Conservation (phyloP, 495 filamentous ascomycete genomes). For the Lentithecium fluviatile region DNA sequence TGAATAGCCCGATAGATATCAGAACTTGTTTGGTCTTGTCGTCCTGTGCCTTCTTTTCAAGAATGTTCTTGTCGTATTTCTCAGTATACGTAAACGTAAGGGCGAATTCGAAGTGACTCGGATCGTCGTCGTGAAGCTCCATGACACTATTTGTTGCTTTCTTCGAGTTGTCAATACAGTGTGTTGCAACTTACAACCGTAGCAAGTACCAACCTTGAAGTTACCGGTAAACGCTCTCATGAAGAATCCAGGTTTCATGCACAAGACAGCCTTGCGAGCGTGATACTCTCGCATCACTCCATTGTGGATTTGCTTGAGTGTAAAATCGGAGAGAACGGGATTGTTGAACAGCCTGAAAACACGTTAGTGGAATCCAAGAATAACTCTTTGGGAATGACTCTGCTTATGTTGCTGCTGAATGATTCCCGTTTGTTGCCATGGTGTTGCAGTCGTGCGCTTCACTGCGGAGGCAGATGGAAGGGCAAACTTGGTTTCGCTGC, state of each 20-base stretch:
- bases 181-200: background rate
- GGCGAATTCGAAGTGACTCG: constrained; percentile 2
- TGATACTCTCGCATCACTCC: constrained; percentile 14
- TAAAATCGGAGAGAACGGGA: constrained; percentile 12
- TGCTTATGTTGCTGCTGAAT: background rate
- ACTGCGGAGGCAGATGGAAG: too few species aligned
- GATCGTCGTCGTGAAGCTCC: constrained; percentile 11
- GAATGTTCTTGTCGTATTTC: background rate
- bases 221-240: constrained; percentile 4
- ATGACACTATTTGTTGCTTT: background rate
- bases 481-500: too few species aligned
- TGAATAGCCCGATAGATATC: background rate
- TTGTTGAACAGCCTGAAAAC: constrained; percentile 16
- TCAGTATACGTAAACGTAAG: constrained; percentile 14
- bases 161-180: background rate
- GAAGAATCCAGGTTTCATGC: constrained; percentile 2
- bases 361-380: background rate
- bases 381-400: background rate
- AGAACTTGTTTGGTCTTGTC: background rate
- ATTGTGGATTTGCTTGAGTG: constrained; percentile 5
- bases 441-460: background rate
- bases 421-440: background rate
- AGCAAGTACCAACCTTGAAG: constrained; percentile 8
- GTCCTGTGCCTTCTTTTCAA: background rate
- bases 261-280: constrained; percentile 13